Evolutionary conservation across 352 stramenopile genomes (phyloP), one percentile per base, ranked within the genome.

Genomic region (Phytophthora pluvialis): DNA sequence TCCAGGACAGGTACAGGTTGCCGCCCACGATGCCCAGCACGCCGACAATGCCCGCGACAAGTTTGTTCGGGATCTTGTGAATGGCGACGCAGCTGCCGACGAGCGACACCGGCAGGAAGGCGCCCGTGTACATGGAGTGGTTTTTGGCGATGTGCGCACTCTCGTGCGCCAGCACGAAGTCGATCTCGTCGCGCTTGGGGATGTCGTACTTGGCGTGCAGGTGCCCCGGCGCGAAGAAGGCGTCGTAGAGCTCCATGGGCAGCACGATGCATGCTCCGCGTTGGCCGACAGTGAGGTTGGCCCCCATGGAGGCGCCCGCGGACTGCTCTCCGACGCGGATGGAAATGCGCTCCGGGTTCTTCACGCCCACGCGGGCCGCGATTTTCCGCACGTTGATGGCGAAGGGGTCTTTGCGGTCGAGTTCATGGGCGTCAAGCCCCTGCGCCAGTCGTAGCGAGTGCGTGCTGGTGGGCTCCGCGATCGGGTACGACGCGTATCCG

Each of bases 131-230:
- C 40, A 95, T 73, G 47, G 79, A 76, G 67, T 95, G 84, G 68
- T 93, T 95, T 49, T 87, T 86, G 36, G 85, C 85, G 36, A 95
- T 91, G 61, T 95, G 85, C 5, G 86, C 77, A 61, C 83, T 89
- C 53, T 95, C 87, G 49, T 94, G 87, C 5, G 87, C 87, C 4
- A 95, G 64, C 12, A 94, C 83, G 53, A 95, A 95, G 59, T 95
- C 77, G 45, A 93, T 85, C 64, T 95, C 87, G 48, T 93, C 81
- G 25, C 74, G 75, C 47, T 73, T 76, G 15, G 87, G 84, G 42
- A 90, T 84, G 56, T 81, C 72, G 58, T 86, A 86, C 46, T 78
- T 69, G 15, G 67, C 54, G 29, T 81, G 76, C 42, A 85, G 36
- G 38, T 81, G 78, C 0, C 52, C 31, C 1, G 77, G 80, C 2